These are phyloP conservation scores for Claviceps capensis DNA, from an alignment of 2,329 filamentous ascomycete genomes.

Conservation along the genomic window DNA sequence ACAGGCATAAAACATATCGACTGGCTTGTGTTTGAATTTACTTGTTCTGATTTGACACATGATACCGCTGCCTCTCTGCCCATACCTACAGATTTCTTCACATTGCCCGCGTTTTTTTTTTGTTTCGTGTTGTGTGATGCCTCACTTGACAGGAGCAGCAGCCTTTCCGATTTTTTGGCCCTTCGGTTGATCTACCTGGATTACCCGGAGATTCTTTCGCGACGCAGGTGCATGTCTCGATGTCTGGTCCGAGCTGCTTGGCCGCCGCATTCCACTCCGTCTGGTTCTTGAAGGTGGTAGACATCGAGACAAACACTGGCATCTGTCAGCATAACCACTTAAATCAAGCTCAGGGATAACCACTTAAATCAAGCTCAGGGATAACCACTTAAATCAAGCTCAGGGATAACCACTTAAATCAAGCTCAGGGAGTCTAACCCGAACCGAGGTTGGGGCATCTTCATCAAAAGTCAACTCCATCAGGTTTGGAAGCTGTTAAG, in stretches of 20 bases:
- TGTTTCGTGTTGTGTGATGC: neutral
- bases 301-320: neutral
- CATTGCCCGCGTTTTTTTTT: neutral
- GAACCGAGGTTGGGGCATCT: neutral
- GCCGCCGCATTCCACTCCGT: neutral
- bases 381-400: neutral
- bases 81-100: neutral
- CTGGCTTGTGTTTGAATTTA: no score
- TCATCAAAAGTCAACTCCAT: neutral
- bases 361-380: neutral
- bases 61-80: neutral
- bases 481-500: neutral
- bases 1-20: no score
- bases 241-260: neutral
- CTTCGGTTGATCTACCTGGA: neutral
- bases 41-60: no score
- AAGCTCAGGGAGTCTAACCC: neutral
- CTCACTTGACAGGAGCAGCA: neutral
- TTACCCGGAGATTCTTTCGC: neutral
- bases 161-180: neutral
- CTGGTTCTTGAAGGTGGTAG: neutral
- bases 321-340: neutral
- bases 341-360: neutral
- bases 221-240: neutral
- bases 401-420: neutral